phyloP scores from a whole-genome alignment of 768 basidiomycete species.

The Naematelia encephala region DNA sequence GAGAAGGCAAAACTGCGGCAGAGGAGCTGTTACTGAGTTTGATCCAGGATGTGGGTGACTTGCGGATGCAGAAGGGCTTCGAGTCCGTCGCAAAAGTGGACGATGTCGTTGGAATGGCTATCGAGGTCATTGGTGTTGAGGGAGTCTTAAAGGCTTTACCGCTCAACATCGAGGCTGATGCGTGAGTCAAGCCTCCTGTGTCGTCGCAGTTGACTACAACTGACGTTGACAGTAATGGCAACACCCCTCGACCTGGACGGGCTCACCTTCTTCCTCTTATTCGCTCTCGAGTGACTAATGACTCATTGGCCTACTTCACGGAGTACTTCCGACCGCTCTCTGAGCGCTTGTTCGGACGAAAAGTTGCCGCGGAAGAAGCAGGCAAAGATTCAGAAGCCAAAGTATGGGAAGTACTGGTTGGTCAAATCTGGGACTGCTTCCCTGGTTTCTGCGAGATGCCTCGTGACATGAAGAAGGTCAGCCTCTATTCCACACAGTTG shows the following conservation, averaged over 20 bases:
- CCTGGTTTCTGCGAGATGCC: constrained; percentile 84
- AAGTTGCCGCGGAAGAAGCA: constrained; percentile 69
- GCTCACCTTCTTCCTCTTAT: constrained; percentile 90
- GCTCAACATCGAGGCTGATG: constrained; percentile 76
- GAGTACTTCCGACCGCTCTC: constrained; percentile 90
- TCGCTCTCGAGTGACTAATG: constrained; percentile 65
- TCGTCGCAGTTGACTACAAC: constrained; percentile 1
- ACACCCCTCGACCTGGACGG: constrained; percentile 70
- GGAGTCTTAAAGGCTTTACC: constrained; percentile 71
- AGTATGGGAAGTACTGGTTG: constrained; percentile 88
- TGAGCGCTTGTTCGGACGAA: constrained; percentile 84
- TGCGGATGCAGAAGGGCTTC: constrained; percentile 75
- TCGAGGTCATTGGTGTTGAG: constrained; percentile 80
- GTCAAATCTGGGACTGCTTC: constrained; percentile 89
- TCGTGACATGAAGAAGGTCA: constrained; percentile 68
- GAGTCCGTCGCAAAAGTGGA: constrained; percentile 89
- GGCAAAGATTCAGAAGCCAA: constrained; percentile 72
- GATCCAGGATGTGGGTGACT: constrained; percentile 66
- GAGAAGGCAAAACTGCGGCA: constrained; percentile 58
- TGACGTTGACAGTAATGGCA: constrained; percentile 29
- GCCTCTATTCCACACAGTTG: constrained; percentile 17
- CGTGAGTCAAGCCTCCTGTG: constrained; percentile 56
- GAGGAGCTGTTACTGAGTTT: constrained; percentile 68
- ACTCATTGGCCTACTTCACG: constrained; percentile 79
- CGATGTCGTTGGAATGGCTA: constrained; percentile 68